Conservation (phyloP, 345 rosid genomes). For the Hibiscus syriacus region DNA sequence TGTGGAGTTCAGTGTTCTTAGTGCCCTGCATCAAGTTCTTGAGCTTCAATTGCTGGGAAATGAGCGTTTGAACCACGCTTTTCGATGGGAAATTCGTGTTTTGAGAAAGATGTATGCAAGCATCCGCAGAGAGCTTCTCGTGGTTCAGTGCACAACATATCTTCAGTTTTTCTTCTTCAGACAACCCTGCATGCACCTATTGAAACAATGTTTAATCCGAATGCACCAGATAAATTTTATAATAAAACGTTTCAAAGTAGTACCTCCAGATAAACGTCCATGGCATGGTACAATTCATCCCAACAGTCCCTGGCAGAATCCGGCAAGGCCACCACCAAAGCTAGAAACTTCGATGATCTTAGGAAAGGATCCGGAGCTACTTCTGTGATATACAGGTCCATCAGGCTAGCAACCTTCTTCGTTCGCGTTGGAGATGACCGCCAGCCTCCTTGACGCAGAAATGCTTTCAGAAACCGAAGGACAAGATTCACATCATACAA, state of each 20-base stretch:
- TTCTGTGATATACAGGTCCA: slow-evolving; percentile 76
- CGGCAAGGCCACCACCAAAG: slow-evolving; percentile 53
- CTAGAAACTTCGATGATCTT: slow-evolving; percentile 60
- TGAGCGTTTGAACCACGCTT: slow-evolving; percentile 30
- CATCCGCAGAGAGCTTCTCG: slow-evolving; percentile 58
- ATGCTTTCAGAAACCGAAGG: slow-evolving; percentile 55
- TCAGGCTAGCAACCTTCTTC: slow-evolving; percentile 59
- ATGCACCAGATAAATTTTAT: background rate
- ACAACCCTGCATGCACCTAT: slow-evolving; percentile 70
- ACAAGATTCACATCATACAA: slow-evolving; percentile 74
- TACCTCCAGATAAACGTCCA: slow-evolving; percentile 86
- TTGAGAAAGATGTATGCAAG: slow-evolving; percentile 48
- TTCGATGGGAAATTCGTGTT: slow-evolving; percentile 57
- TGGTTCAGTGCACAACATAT: slow-evolving; percentile 47
- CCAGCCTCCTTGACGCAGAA: slow-evolving; percentile 31
- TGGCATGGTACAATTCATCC: slow-evolving; percentile 58
- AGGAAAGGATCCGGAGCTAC: slow-evolving; percentile 89
- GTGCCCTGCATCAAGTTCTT: slow-evolving; percentile 34
- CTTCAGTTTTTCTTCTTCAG: slow-evolving; percentile 63
- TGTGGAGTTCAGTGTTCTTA: background rate
- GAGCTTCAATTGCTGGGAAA: slow-evolving; percentile 38
- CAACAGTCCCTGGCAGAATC: slow-evolving; percentile 62
- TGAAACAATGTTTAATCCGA: slow-evolving; percentile 4
- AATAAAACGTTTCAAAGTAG: slow-evolving; percentile 2
- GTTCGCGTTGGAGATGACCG: slow-evolving; percentile 19